Evolutionary conservation across 495 filamentous ascomycete genomes (phyloP).

Genomic region (Alectoria sarmentosa): DNA sequence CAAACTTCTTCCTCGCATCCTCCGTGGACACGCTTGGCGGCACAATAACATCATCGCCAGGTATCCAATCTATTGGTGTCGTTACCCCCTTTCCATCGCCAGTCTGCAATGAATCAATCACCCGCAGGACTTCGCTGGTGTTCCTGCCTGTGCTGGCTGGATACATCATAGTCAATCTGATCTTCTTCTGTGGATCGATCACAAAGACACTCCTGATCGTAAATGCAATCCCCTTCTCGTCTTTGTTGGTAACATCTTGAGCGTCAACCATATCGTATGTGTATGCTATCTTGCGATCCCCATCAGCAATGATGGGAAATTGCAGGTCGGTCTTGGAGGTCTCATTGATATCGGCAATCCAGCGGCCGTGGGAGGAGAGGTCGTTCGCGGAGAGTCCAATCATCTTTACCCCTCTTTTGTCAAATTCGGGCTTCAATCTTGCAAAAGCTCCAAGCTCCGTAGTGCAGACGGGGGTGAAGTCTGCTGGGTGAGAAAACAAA

Average conservation of each 20-base stretch:
- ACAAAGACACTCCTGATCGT: conserved; percentile 65
- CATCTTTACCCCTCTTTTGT: conserved; percentile 56
- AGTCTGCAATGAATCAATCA: conserved; percentile 58
- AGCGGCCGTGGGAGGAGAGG: conserved; percentile 50
- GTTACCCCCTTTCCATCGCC: conserved; percentile 57
- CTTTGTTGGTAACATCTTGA: conserved; percentile 49
- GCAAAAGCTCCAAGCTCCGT: conserved; percentile 65
- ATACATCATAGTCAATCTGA: conserved; percentile 61
- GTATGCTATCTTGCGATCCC: conserved; percentile 56
- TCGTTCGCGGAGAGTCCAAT: conserved; percentile 60
- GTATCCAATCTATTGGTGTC: conserved; percentile 58
- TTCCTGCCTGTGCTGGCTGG: conserved; percentile 60
- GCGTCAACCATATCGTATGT: conserved; percentile 62
- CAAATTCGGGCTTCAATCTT: conserved; percentile 54
- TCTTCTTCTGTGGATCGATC: conserved; percentile 64
- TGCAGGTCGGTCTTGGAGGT: conserved; percentile 46
- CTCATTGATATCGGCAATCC: conserved; percentile 64
- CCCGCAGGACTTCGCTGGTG: conserved; percentile 57
- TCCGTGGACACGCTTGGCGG: conserved; percentile 54
- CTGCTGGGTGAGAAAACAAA: conserved; percentile 63
- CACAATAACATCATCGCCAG: conserved; percentile 61
- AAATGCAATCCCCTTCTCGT: conserved; percentile 52
- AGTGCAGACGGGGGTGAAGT: conserved; percentile 66
- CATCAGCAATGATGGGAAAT: conserved; percentile 66
- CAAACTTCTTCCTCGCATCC: conserved; percentile 62